phyloP scores from a whole-genome alignment of 176 grass and related monocot genomes.

The Eragrostis nindensis region DNA sequence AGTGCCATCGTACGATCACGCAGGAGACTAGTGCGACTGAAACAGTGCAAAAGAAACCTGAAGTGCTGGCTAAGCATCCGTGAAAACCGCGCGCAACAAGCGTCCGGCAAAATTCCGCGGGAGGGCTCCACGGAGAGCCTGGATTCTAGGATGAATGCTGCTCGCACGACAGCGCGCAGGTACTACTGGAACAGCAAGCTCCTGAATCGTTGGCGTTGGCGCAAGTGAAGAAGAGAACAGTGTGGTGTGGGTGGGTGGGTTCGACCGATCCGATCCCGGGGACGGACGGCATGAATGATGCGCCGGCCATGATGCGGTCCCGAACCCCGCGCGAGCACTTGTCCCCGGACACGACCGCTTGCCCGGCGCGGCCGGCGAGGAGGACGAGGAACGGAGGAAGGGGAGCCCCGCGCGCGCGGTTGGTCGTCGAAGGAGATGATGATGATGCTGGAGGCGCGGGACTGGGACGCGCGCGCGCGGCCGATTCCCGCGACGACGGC shows the following conservation, averaged over 20 bases:
- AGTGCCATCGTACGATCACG: not conserved
- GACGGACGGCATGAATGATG: slow-evolving; percentile 41
- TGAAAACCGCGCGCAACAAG: not conserved
- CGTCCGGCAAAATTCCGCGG: not conserved
- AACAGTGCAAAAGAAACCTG: not conserved
- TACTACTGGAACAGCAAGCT: not conserved
- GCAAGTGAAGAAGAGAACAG: not conserved
- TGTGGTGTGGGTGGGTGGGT: too few species aligned
- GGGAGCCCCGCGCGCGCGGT: not conserved
- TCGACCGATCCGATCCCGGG: not conserved
- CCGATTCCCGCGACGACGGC: slow-evolving; percentile 15
- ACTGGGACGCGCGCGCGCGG: slow-evolving; percentile 24
- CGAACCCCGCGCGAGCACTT: slow-evolving; percentile 44
- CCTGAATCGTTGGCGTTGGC: not conserved
- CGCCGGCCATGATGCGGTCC: slow-evolving; percentile 53
- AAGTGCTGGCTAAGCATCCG: slow-evolving; percentile 39
- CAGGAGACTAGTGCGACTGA: too few species aligned
- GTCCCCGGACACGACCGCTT: slow-evolving; percentile 38
- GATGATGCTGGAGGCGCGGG: too few species aligned
- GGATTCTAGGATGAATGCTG: slow-evolving; percentile 15
- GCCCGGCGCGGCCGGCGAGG: slow-evolving; percentile 36
- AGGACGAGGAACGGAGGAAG: not conserved
- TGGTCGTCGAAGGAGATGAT: not conserved
- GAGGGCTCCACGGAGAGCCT: not conserved
- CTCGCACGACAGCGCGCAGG: not conserved